These are phyloP conservation scores for thale cress (Arabidopsis thaliana) DNA, from an alignment of 345 rosid species.

Conservation along the genomic window TAIR10.1 NC_003074.8:8963001-8963500, in stretches of 20 bases:
- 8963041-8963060: conserved; percentile 73
- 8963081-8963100: conserved; percentile 75
- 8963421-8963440: conserved; percentile 18
- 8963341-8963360: conserved; percentile 33
- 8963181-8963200: conserved; percentile 73
- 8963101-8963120: conserved; percentile 80
- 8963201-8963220: conserved; percentile 71
- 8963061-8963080: conserved; percentile 64
- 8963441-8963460: conserved; percentile 29
- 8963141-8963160: conserved; percentile 65
- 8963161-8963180: conserved; percentile 65
- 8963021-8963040: conserved; percentile 73
- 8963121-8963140: conserved; percentile 78
- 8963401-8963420: conserved; percentile 27
- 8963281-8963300: conserved; percentile 55
- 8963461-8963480: conserved; percentile 23
- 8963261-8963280: conserved; percentile 54
- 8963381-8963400: conserved; percentile 33
- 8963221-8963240: conserved; percentile 68
- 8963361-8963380: conserved; percentile 42
- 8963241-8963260: conserved; percentile 75
- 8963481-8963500: conserved; percentile 39
- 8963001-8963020: conserved; percentile 74
- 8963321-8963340: conserved; percentile 22
- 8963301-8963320: conserved; percentile 17